Evolutionary conservation across 1,284 basidiomycete genomes (phyloP).

Genomic region (Coniferiporia weirii): DNA sequence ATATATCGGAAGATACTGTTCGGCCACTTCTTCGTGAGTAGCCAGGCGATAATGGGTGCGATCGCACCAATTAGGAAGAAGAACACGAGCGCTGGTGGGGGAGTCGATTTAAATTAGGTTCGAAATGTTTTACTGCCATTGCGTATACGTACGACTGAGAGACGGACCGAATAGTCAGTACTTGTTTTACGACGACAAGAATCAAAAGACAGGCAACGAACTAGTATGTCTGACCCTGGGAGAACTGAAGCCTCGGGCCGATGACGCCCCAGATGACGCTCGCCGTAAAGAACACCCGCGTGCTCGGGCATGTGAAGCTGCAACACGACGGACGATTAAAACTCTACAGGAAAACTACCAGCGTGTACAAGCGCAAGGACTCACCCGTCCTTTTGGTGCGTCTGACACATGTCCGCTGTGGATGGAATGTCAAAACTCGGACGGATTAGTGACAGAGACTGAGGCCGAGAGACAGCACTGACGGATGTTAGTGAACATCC

Average conservation of each 20-base stretch:
- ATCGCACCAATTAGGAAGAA: slow-evolving; percentile 46
- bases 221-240: slow-evolving; percentile 31
- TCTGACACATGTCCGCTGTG: slow-evolving; percentile 28
- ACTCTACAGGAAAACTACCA: too few species aligned
- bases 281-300: slow-evolving; percentile 34
- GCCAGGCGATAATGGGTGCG: slow-evolving; percentile 38
- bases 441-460: too few species aligned
- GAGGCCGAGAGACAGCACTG: too few species aligned
- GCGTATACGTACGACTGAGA: slow-evolving; percentile 2
- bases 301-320: slow-evolving; percentile 31
- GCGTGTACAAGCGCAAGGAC: too few species aligned
- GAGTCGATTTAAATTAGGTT: background rate
- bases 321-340: too few species aligned
- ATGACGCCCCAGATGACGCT: slow-evolving; percentile 35
- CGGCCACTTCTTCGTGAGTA: slow-evolving; percentile 38
- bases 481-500: slow-evolving; percentile 36
- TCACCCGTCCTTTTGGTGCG: slow-evolving; percentile 28
- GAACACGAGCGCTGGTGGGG: slow-evolving; percentile 28
- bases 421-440: too few species aligned
- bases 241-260: slow-evolving; percentile 38
- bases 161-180: background rate
- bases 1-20: slow-evolving; percentile 41
- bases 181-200: background rate
- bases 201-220: slow-evolving; percentile 9
- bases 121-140: background rate